phyloP scores from a whole-genome alignment of 345 rosid genomes.

The Kernera saxatilis region DNA sequence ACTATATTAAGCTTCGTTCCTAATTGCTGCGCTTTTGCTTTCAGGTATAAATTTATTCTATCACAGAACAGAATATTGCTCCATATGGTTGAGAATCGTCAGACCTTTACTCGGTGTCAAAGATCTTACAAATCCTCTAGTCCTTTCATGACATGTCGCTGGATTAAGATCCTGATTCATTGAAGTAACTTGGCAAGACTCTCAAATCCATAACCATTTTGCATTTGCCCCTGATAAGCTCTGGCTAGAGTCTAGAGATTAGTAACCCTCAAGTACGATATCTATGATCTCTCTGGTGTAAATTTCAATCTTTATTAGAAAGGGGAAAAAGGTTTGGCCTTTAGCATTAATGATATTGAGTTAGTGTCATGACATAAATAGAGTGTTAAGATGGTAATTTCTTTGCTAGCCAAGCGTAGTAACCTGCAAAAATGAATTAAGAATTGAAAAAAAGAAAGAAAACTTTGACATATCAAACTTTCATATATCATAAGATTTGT shows the following conservation, averaged over 20 bases:
- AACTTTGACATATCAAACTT: not conserved
- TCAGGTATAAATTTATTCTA: not conserved
- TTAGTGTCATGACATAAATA: no score
- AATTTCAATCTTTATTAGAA: no score
- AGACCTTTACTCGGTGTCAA: conserved; percentile 45
- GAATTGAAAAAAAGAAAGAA: not conserved
- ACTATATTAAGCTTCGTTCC: conserved; percentile 37
- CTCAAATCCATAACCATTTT: conserved; percentile 45
- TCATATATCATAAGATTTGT: not conserved
- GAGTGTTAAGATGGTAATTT: no score
- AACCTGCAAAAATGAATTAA: not conserved
- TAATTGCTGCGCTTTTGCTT: conserved; percentile 40
- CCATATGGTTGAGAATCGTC: no score
- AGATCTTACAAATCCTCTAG: conserved; percentile 53
- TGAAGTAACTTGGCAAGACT: conserved; percentile 22
- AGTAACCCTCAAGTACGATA: conserved; percentile 44
- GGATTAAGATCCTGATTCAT: conserved; percentile 46
- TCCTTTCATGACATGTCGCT: conserved; percentile 55
- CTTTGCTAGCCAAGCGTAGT: not conserved
- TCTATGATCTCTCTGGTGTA: conserved; percentile 41
- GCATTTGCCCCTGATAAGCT: conserved; percentile 42
- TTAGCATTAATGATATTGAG: no score
- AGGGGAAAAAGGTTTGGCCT: no score
- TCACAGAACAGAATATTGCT: no score
- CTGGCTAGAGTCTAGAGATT: conserved; percentile 57